These are phyloP conservation scores for Lunasporangiospora selenospora DNA, from an alignment of 192 early-diverging fungal species.

Conservation along the genomic window DNA sequence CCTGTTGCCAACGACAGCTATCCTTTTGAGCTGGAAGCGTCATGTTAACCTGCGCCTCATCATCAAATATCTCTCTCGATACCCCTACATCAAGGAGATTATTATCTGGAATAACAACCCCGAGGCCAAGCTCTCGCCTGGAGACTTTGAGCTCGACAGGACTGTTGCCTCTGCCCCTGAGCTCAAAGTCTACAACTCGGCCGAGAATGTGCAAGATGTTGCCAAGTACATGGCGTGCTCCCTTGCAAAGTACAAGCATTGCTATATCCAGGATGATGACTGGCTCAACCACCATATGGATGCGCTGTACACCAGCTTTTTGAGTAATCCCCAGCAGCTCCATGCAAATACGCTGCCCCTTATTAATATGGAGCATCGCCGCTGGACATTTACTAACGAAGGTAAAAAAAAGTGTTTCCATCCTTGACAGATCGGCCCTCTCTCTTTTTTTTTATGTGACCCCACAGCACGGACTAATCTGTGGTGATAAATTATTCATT, in stretches of 20 bases:
- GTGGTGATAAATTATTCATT: no score
- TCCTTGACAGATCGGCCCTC: no score
- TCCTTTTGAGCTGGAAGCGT: constrained; percentile 50
- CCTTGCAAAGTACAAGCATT: constrained; percentile 52
- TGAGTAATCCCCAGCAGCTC: constrained; percentile 49
- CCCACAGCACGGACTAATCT: no score
- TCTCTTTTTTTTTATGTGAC: no score
- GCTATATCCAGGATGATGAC: constrained; percentile 62
- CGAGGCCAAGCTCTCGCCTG: neutral
- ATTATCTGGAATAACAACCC: constrained; percentile 53
- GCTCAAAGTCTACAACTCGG: constrained; percentile 44
- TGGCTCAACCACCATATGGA: constrained; percentile 57
- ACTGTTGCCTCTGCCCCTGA: no score
- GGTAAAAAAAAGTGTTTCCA: no score
- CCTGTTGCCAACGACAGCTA: constrained; percentile 47
- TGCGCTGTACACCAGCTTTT: constrained; percentile 57
- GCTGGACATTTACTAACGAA: constrained; percentile 55
- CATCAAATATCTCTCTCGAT: constrained; percentile 51
- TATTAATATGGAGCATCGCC: constrained; percentile 48
- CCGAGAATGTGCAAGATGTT: constrained; percentile 52
- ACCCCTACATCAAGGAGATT: constrained; percentile 58
- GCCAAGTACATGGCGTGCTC: constrained; percentile 57
- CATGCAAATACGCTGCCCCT: constrained; percentile 56
- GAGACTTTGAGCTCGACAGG: constrained; percentile 15
- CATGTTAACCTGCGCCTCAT: constrained; percentile 31